Percentiles rank a stretch among this genome's conserved stretches.
Evolutionary conservation across 169 alveolate species (phyloP).

Genomic region (Babesia bovis): DNA sequence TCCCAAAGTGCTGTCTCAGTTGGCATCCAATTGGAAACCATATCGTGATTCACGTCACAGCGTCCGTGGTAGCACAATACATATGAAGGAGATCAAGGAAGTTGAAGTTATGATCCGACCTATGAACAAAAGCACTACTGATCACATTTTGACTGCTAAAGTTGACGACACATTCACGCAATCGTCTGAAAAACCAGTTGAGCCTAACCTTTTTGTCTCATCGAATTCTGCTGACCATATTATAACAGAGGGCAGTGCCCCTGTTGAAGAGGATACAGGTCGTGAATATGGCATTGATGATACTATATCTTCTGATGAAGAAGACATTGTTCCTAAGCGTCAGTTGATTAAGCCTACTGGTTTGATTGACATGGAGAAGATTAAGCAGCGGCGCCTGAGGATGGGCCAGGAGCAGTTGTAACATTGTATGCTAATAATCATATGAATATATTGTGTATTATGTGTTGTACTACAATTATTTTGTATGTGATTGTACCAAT

Average conservation of each 20-base stretch:
- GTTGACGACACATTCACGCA: neutral
- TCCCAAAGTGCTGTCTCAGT: slow-evolving; percentile 2
- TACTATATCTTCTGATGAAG: slow-evolving; percentile 36
- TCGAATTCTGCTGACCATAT: neutral
- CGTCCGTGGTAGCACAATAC: neutral
- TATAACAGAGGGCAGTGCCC: neutral
- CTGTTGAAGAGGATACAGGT: slow-evolving; percentile 14
- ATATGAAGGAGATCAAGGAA: neutral
- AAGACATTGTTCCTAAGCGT: slow-evolving; percentile 17
- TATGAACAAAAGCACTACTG: neutral
- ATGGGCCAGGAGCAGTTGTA: slow-evolving; percentile 13
- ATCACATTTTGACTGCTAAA: neutral
- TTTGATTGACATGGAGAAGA: slow-evolving; percentile 27
- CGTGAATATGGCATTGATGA: slow-evolving; percentile 39
- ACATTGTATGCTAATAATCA: neutral
- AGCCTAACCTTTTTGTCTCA: no score
- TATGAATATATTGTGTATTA: neutral
- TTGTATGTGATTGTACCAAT: no score
- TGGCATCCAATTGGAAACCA: slow-evolving; percentile 25
- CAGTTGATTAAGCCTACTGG: slow-evolving; percentile 18
- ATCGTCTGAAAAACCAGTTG: neutral
- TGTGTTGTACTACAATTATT: neutral
- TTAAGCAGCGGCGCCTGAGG: slow-evolving; percentile 17
- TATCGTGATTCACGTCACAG: slow-evolving; percentile 5
- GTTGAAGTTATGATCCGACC: slow-evolving; percentile 1